Evolutionary conservation across 768 basidiomycete species (phyloP), one percentile per base, ranked within the genome.

Genomic region (Naganishia vishniacii): DNA sequence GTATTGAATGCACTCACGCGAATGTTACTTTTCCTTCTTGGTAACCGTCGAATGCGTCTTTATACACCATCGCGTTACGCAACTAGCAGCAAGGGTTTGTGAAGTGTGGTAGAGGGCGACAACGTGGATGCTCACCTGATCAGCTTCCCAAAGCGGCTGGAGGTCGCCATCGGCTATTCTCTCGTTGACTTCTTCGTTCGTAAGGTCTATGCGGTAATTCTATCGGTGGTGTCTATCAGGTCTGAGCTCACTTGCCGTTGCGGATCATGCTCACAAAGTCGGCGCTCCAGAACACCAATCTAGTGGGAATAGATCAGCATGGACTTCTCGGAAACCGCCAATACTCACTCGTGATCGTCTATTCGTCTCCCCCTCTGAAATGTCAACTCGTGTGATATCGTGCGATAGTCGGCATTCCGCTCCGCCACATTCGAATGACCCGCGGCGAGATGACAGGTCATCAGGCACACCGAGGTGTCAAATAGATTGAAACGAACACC

Each of bases 371-470:
- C 95, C 70, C 86, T 86, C 51, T 87, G 82, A 75, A 99, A 99
- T 66, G 89, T 88, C 34, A 99, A 75, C 0, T 88, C 90, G 53
- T 83, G 82, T 11, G 81, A 81, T 61, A 99, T 94, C 6, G 95
- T 98, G 61, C 83, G 80, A 72, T 92, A 98, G 77, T 99, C 95
- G 12, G 86, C 82, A 71, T 97, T 92, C 28, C 95, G 83, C 74
- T 98, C 95, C 34, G 87, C 86, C 3, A 91, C 81, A 71, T 94
- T 94, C 6, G 83, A 73, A 72, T 95, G 92, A 7, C 95, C 95
- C n/a, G 95, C 93, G 16, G 95, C 93, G 44, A 98, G 82, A 77
- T 98, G 95, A 3, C 90, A 91, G 9, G 94, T 97, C 67, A 99
- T 76, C 79, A 98, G 93, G 78, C 95, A 99, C 71, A 97, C 87